Conservation (phyloP, 2,329 filamentous ascomycete species). For the Ceratocystis cubensis region DNA sequence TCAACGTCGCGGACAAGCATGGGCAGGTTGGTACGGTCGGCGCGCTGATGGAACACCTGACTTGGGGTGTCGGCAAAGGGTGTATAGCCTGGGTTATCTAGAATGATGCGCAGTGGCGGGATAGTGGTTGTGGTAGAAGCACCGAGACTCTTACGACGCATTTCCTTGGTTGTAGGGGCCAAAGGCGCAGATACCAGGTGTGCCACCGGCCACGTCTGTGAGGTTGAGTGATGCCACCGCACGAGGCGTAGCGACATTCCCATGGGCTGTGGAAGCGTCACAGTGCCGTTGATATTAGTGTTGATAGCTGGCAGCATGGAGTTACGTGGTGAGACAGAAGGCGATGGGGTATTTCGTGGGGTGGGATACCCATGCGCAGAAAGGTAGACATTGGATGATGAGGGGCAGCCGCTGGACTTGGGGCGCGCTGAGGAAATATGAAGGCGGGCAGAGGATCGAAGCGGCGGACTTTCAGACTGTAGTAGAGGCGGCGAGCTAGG, state of each 20-base stretch:
- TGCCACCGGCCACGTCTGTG: slow-evolving; percentile 17
- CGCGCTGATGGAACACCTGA: slow-evolving; percentile 19
- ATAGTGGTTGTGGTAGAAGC: slow-evolving; percentile 5
- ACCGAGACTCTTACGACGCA: slow-evolving; percentile 13
- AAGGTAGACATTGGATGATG: background rate
- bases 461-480: background rate
- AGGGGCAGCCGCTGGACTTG: slow-evolving; percentile 32
- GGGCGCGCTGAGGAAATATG: slow-evolving; percentile 25
- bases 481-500: background rate
- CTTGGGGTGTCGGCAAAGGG: slow-evolving; percentile 20
- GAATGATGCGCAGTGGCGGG: slow-evolving; percentile 17
- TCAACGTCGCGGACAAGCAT: slow-evolving; percentile 40
- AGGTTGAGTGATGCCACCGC: slow-evolving; percentile 17
- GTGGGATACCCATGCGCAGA: background rate
- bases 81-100: slow-evolving; percentile 19
- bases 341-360: slow-evolving; percentile 26
- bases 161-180: slow-evolving; percentile 1
- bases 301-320: slow-evolving; percentile 26
- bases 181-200: slow-evolving; percentile 15
- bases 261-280: slow-evolving; percentile 8
- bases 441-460: background rate
- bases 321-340: slow-evolving; percentile 26
- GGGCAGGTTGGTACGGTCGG: background rate
- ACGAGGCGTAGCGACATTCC: slow-evolving; percentile 14
- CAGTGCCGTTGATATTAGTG: slow-evolving; percentile 17